Evolutionary conservation across 139 green algal genomes (phyloP), one percentile per base, ranked within the genome.

Genomic region (Closterium sp.): DNA sequence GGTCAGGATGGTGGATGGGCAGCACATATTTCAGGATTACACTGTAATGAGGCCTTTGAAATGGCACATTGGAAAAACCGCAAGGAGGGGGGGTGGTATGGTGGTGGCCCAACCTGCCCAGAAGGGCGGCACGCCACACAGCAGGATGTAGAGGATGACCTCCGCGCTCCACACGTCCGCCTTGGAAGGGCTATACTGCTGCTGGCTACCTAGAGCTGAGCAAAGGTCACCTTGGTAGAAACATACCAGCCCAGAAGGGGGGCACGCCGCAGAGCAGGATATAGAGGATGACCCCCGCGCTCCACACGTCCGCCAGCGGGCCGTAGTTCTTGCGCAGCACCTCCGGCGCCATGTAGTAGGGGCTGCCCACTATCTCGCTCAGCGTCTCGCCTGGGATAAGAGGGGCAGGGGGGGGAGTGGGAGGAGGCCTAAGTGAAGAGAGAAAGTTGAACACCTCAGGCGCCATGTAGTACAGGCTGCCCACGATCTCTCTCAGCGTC

Each of bases 121-220:
- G n/a, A 99, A 99, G 23, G 97, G 97, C 32, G 97, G 97, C 89
- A 96, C 96, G 30, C 98, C 97, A 35, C 94, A 96, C 64, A 99
- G 95, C 38, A 99, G 95, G 92, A 99, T 99, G 96, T 99, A 99
- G 34, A 99, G 94, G 83, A 99, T 98, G 8, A 99, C 96, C 28
- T 97, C 98, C 86, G 94, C 97, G 35, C 91, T 96, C 98, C 98
- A 99, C 64, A 99, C 96, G 94, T 99, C 97, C 1, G 96, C 96
- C 36, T 55, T 4, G 36, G 6, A 55, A 55, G 36, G 6, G 36
- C 36, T 55, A 6, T 55, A 55, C 36, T 55, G 4, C 36, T 55
- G 36, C 6, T 6, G 36, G 6, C 36, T 55, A 6, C 36, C 36
- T 6, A 55, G n/a, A n/a, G n/a, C n/a, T n/a, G n/a, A n/a, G n/a